Evolutionary conservation across 2,329 filamentous ascomycete species (phyloP), one percentile per base, ranked within the genome.

Genomic region (Biscogniauxia mediterranea): DNA sequence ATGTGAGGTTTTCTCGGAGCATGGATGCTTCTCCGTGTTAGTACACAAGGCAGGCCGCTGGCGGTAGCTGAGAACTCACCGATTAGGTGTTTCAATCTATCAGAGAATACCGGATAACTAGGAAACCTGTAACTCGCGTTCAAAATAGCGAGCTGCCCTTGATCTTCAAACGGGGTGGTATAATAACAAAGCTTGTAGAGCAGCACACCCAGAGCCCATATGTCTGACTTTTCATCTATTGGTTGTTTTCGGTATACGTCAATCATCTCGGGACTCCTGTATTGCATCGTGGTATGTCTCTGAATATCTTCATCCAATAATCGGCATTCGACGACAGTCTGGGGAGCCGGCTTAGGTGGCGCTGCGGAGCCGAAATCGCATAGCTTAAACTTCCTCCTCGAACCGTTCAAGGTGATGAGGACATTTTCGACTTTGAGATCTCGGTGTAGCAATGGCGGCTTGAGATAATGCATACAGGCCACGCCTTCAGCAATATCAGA

Each of bases 151-250:
- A 98, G 91, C 79, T 97, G 94, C 25, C 95, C 95, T 73, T 97
- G 93, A 66, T 98, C 94, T 78, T 99, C 95, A 71, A 99, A 99
- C 0, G 95, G 95, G 5, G 95, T 99, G 1, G 95, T 99, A 77
- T 99, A 99, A 78, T 98, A 99, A 80, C 95, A 99, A 64, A 99
- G 83, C 81, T 99, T 99, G 81, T 99, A 99, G 58, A 99, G 79
- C 61, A 99, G 80, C 51, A 99, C 95, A 5, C 95, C 95, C 63
- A 99, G 79, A 0, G 95, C 95, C 95, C 93, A 99, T 28, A 99
- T 97, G 76, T 99, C 95, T 55, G 93, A 96, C 80, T 99, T 99
- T 79, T 99, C 95, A 73, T 99, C 92, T 73, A 99, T 97, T 0
- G 95, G 93, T 70, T 93, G 92, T 76, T 96, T 97, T 65, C 93